Evolutionary conservation across 352 stramenopile genomes (phyloP), one percentile per base, ranked within the genome.

Genomic region (Globisporangium cederbergense): DNA sequence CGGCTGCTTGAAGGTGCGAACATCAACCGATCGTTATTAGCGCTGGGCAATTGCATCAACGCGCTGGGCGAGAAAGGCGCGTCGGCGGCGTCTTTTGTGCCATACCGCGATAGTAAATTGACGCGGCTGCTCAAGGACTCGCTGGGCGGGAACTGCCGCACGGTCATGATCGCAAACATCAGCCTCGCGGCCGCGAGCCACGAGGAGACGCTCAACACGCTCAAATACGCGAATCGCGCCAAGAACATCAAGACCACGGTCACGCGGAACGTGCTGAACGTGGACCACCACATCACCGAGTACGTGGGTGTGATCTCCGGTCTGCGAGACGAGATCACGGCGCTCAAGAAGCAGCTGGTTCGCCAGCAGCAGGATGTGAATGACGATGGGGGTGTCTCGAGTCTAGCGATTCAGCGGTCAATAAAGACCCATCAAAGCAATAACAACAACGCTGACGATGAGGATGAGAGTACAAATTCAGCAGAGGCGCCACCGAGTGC

Each of bases 171-270:
- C 60, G 91, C 92, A 22, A 97, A 97, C 65, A 88, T 98, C 28
- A 93, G 79, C 62, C 76, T 83, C 16, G 76, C 93, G 11, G 74
- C 77, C 0, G 78, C 80, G 13, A 95, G 86, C 46, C 88, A 97
- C 10, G 88, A 98, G 65, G 91, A 98, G 70, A 98, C 91, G n/a
- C 65, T 97, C 43, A 97, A 97, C 64, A 97, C 91, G 13, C 78
- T 98, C 28, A 97, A 98, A 68, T 98, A 98, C 66, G 91, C 91
- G 3, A 96, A 97, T 56, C 76, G 91, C 51, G 91, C 91, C 11
- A 97, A 97, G 68, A 97, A 96, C 63, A 98, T 98, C 74, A 97
- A 98, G 71, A 98, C 91, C 8, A 97, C 88, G 2, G 78, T 97
- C 28, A 79, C 74, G 49, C 67, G 72, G 47, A 98, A 98, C 62